Conservation (phyloP, 805 yeast genomes). For the Saturnispora besseyi region DNA sequence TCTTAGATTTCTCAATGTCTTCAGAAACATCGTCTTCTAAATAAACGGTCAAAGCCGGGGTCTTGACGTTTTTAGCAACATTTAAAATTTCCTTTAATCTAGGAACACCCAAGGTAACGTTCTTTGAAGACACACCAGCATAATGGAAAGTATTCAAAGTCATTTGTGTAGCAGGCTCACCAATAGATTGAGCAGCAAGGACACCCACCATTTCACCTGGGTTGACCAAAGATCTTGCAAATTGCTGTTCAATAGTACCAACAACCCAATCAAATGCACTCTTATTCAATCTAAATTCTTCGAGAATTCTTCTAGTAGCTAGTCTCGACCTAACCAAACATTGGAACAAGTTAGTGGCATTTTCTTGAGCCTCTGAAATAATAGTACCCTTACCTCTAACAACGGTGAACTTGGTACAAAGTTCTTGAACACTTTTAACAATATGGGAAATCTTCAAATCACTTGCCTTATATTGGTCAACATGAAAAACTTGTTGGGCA, state of each 20-base stretch:
- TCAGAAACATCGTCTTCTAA: constrained; percentile 68
- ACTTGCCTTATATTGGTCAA: constrained; percentile 83
- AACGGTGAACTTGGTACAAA: constrained; percentile 61
- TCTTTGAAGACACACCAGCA: constrained; percentile 99
- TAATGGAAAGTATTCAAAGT: constrained; percentile 89
- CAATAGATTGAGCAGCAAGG: constrained; percentile 94
- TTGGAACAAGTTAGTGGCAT: constrained; percentile 85
- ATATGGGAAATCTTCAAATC: constrained; percentile 82
- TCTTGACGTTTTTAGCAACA: constrained; percentile 96
- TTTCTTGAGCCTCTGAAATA: constrained; percentile 77
- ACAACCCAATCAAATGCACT: constrained; percentile 93
- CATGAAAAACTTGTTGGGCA: constrained; percentile 93
- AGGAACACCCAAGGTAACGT: constrained; percentile 96
- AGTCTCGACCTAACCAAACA: constrained; percentile 88
- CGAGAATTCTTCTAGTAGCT: constrained; percentile 82
- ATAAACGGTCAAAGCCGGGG: constrained; percentile 99
- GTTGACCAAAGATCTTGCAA: constrained; percentile 82
- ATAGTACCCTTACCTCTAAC: constrained; percentile 74
- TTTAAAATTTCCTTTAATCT: constrained; percentile 96
- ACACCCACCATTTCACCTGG: constrained; percentile 99
- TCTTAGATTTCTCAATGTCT: constrained; percentile 90
- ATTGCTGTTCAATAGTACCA: constrained; percentile 90
- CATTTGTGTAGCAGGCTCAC: constrained; percentile 98
- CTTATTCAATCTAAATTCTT: constrained; percentile 77
- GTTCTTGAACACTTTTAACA: constrained; percentile 57